Evolutionary conservation across 2,329 filamentous ascomycete genomes (phyloP).

Genomic region (Graphilbum sp.): DNA sequence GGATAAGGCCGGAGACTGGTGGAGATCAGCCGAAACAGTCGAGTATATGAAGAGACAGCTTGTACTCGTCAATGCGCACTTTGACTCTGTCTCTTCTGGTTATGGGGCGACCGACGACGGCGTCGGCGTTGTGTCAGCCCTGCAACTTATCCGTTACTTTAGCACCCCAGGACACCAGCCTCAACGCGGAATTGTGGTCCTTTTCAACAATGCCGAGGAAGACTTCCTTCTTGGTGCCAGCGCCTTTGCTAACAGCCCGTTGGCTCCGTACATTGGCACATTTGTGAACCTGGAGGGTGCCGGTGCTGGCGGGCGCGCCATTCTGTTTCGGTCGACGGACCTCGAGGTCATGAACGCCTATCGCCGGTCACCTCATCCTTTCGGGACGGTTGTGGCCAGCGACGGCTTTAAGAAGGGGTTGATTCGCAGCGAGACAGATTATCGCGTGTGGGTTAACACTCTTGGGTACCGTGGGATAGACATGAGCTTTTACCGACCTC

Average conservation of each 20-base stretch:
- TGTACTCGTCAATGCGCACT: slow-evolving; percentile 88
- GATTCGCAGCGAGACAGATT: slow-evolving; percentile 80
- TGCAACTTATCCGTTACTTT: slow-evolving; percentile 81
- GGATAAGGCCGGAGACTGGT: slow-evolving; percentile 60
- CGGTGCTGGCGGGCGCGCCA: slow-evolving; percentile 76
- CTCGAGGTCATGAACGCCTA: slow-evolving; percentile 73
- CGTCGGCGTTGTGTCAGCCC: slow-evolving; percentile 68
- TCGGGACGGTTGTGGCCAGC: slow-evolving; percentile 64
- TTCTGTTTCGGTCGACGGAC: slow-evolving; percentile 78
- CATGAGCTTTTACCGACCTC: slow-evolving; percentile 76
- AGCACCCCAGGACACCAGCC: slow-evolving; percentile 56
- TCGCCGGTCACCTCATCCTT: slow-evolving; percentile 53
- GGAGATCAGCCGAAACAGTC: slow-evolving; percentile 22
- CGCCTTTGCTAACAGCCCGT: slow-evolving; percentile 68
- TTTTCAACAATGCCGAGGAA: slow-evolving; percentile 94
- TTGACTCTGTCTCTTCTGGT: slow-evolving; percentile 77
- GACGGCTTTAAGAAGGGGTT: slow-evolving; percentile 71
- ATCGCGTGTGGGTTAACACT: slow-evolving; percentile 60
- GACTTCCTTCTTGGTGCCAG: slow-evolving; percentile 78
- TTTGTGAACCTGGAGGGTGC: slow-evolving; percentile 94
- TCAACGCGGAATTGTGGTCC: slow-evolving; percentile 61
- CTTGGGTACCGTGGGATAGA: slow-evolving; percentile 79
- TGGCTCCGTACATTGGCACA: slow-evolving; percentile 65
- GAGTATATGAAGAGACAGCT: slow-evolving; percentile 43
- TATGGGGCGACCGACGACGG: slow-evolving; percentile 92